Evolutionary conservation across 2,329 filamentous ascomycete genomes (phyloP), one percentile per base, ranked within the genome.

Genomic region (Ceratocystis papillata): DNA sequence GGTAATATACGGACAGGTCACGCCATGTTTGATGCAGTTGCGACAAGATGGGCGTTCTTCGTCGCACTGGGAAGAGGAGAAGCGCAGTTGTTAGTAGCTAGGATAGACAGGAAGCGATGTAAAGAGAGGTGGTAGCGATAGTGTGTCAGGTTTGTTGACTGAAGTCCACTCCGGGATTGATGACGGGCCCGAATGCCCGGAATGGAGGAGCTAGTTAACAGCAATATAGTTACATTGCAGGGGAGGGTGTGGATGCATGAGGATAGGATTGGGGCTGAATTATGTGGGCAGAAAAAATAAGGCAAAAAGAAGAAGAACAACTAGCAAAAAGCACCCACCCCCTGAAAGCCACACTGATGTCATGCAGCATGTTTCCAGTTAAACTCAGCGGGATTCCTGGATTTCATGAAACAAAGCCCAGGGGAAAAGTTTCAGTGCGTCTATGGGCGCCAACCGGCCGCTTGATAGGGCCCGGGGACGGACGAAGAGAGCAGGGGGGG

Each of bases 1-100:
- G 17, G 66, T 41, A 8, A 64, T 66, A 30, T 66, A 68, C 5
- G 67, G 67, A 67, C 71, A 73, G 20, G 67, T 65, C n/a, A 70
- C 70, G n/a, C 70, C 70, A 65, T 71, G 71, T 57, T 70, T 73
- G 67, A 70, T 69, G 61, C 71, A 73, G 60, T 73, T 73, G 25
- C 69, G 65, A 62, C 71, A 73, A 4, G 70, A 68, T 6, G 71
- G 71, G 22, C 70, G 70, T 33, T 70, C 68, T 67, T 73, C 71
- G 45, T 72, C 71, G 63, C 71, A 73, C 73, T 71, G 53, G 15
- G 5, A n/a, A 48, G 33, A 62, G 10, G 12, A 28, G 20, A n/a
- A 57, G 41, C 8, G 8, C 17, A 30, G 33, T 7, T 20, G 28
- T 63, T 63, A 48, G 61, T 48, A 17, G 20, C 8, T 50, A 10